Evolutionary conservation across 2,329 filamentous ascomycete genomes (phyloP), one percentile per base, ranked within the genome.

Genomic region (Emmonsiellopsis sp.): DNA sequence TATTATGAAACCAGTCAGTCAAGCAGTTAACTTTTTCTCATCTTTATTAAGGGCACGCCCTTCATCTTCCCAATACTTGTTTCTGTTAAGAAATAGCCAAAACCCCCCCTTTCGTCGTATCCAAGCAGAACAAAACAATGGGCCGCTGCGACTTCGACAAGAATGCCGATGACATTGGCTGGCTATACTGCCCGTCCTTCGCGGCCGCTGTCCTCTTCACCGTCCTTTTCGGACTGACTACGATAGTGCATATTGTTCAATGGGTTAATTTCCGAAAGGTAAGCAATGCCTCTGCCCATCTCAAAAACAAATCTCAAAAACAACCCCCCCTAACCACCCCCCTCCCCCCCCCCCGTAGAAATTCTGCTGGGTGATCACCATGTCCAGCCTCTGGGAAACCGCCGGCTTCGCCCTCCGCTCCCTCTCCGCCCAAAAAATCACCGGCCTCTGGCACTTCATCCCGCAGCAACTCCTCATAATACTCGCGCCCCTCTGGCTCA

Each of bases 401-500:
- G 26, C 42, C 32, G 58, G 57, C 7, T 60, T 57, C 41, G 52
- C 54, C n/a, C 26, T 60, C 8, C 55, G 57, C 16, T 34, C 55
- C 8, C 45, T 52, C 26, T 57, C 55, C 11, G 50, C 58, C 5
- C 51, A 46, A 32, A 43, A 44, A 8, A 34, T 59, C 31, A 26
- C 10, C 11, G 54, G 53, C n/a, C 31, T 54, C 11, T 55, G 55
- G 30, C 50, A 54, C 31, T 53, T 51, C 16, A 48, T 57, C 30
- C 57, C 58, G 1, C 44, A 55, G 42, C 57, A 58, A 34, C 34
- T 60, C 10, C 52, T 60, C 5, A 54, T 60, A 15, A 52, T 58
- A 20, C 57, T 60, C 3, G 53, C 58, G 13, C 58, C 58, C 1
- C 38, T 60, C 8, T 60, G 58, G 58, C 52, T 77, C n/a, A 77